Evolutionary conservation across 306 rosid genomes (phyloP).

Genomic region (Vigna hirtella): DNA sequence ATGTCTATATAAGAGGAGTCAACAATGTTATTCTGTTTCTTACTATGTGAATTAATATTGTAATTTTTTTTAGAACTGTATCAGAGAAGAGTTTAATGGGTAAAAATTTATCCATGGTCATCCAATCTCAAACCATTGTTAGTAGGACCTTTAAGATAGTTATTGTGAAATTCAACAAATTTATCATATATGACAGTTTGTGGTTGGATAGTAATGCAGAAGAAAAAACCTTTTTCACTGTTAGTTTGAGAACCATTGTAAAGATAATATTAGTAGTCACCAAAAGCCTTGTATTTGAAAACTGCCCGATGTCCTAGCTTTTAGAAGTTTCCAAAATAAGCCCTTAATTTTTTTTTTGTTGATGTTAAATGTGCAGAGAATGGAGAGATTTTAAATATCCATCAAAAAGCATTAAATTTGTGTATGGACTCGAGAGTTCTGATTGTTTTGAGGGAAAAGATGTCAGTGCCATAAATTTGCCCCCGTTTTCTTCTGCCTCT

Average conservation of each 20-base stretch:
- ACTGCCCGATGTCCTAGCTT: background rate
- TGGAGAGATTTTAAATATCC: constrained; percentile 80
- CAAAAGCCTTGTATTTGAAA: background rate
- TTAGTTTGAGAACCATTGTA: too few species aligned
- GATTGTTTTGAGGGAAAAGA: constrained; percentile 53
- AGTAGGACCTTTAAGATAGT: background rate
- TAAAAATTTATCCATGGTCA: background rate
- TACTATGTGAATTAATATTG: too few species aligned
- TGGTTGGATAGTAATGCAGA: background rate
- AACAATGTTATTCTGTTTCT: background rate
- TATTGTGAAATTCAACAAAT: background rate
- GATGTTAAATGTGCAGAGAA: constrained; percentile 60
- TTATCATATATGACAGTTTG: background rate
- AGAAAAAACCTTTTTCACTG: background rate
- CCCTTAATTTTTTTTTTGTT: constrained; percentile 23
- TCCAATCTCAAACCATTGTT: background rate
- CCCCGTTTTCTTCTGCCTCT: constrained; percentile 78
- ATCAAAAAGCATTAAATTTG: constrained; percentile 65
- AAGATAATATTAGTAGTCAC: background rate
- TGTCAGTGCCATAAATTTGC: constrained; percentile 51
- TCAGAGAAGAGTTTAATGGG: background rate
- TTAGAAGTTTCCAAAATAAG: constrained; percentile 1
- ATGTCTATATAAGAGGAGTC: background rate
- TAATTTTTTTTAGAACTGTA: background rate
- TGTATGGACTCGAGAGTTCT: constrained; percentile 48